Evolutionary conservation across 352 stramenopile genomes (phyloP).

Genomic region (Elongisporangium senticosum): DNA sequence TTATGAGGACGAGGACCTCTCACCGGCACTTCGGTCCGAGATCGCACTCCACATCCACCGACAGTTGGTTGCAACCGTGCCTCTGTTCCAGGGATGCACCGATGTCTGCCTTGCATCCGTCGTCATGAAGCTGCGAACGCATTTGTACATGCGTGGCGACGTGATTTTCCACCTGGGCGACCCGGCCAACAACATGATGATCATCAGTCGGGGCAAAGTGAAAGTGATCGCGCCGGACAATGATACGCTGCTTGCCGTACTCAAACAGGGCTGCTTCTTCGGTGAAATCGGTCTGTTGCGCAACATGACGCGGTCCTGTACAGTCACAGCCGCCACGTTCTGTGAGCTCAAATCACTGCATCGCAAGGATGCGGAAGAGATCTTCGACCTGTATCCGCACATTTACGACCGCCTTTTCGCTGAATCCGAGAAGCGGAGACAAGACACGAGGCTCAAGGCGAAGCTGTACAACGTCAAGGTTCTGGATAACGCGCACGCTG

Average conservation of each 20-base stretch:
- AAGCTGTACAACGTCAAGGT: slow-evolving; percentile 53
- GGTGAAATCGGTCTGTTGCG: slow-evolving; percentile 51
- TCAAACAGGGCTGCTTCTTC: slow-evolving; percentile 63
- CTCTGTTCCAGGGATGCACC: slow-evolving; percentile 52
- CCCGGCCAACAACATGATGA: slow-evolving; percentile 51
- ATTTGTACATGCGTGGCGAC: slow-evolving; percentile 53
- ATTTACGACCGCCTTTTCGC: slow-evolving; percentile 54
- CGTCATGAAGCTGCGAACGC: slow-evolving; percentile 51
- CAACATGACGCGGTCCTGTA: slow-evolving; percentile 55
- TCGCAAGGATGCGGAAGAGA: slow-evolving; percentile 39
- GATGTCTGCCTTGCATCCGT: slow-evolving; percentile 47
- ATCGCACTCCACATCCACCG: slow-evolving; percentile 64
- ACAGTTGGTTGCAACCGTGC: slow-evolving; percentile 41
- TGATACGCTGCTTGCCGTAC: slow-evolving; percentile 37
- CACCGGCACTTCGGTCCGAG: slow-evolving; percentile 39
- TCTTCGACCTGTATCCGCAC: slow-evolving; percentile 54
- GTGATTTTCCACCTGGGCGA: slow-evolving; percentile 61
- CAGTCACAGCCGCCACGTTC: slow-evolving; percentile 48
- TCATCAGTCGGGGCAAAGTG: slow-evolving; percentile 58
- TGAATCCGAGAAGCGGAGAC: slow-evolving; percentile 44
- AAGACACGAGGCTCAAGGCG: slow-evolving; percentile 38
- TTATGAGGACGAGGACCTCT: slow-evolving; percentile 64
- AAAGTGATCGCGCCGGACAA: slow-evolving; percentile 57
- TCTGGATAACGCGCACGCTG: slow-evolving; percentile 59
- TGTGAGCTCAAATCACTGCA: slow-evolving; percentile 55